A percentile compares a stretch with the other conserved stretches of the same genome.
Evolutionary conservation across 345 rosid genomes (phyloP).

Genomic region (Lepidium africanum): DNA sequence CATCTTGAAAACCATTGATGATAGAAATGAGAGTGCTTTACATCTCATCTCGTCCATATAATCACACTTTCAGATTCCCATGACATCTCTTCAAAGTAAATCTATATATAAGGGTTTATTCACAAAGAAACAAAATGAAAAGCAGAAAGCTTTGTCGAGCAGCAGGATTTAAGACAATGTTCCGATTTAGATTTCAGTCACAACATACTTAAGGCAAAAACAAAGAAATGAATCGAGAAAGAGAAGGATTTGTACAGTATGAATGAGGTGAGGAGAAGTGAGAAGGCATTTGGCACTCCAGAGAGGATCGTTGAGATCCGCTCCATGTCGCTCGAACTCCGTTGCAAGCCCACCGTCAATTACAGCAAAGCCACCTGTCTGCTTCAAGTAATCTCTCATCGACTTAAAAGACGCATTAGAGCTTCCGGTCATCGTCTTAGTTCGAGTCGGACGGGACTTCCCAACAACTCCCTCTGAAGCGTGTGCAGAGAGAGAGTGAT

Average conservation of each 20-base stretch:
- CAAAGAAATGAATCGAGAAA: background rate
- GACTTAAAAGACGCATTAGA: slow-evolving; percentile 9
- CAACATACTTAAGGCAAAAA: background rate
- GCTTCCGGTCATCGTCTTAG: slow-evolving; percentile 23
- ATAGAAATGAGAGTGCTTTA: background rate
- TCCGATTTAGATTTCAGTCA: slow-evolving; percentile 1
- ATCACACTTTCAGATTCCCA: background rate
- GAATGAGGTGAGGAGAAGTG: slow-evolving; percentile 64
- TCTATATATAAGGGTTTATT: background rate
- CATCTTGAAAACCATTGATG: background rate
- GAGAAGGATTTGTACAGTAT: slow-evolving; percentile 12
- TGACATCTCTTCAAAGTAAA: background rate
- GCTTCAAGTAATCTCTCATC: slow-evolving; percentile 44
- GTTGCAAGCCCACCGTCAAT: slow-evolving; percentile 83
- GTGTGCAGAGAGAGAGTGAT: background rate
- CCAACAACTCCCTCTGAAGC: background rate
- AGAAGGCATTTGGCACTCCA: slow-evolving; percentile 85
- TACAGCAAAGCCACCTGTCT: slow-evolving; percentile 50
- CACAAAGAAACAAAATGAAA: background rate
- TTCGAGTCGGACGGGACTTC: too few relatives aligned
- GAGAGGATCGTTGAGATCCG: slow-evolving; percentile 78
- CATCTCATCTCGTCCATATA: background rate
- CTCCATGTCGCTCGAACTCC: slow-evolving; percentile 71
- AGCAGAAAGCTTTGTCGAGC: background rate
- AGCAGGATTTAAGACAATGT: background rate